These are phyloP conservation scores for Hirsutella thompsonii DNA, from an alignment of 2,329 filamentous ascomycete genomes.

Conservation along the genomic window DNA sequence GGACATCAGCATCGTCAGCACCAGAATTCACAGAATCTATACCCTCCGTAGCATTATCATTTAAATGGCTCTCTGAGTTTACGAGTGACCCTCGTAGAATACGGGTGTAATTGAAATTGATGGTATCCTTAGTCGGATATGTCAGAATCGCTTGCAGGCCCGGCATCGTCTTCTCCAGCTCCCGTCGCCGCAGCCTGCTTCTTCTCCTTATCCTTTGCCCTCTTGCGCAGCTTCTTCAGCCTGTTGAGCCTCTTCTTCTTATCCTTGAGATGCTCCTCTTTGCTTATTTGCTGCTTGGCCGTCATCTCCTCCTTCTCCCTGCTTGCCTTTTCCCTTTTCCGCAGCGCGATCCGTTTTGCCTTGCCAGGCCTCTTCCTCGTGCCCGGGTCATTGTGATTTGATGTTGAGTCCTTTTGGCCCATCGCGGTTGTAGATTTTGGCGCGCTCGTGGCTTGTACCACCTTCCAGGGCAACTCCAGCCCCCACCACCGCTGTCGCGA, in stretches of 20 bases:
- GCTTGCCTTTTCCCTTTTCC: slow-evolving; percentile 29
- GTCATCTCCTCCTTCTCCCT: slow-evolving; percentile 25
- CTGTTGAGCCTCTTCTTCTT: slow-evolving; percentile 51
- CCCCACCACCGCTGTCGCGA: slow-evolving; percentile 39
- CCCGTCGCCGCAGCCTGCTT: slow-evolving; percentile 21
- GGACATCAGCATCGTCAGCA: too few species aligned
- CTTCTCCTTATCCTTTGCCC: slow-evolving; percentile 42
- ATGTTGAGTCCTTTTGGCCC: background rate
- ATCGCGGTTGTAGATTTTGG: slow-evolving; percentile 8
- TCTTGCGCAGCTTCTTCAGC: slow-evolving; percentile 44
- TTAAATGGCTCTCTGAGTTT: too few species aligned
- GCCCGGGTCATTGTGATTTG: slow-evolving; percentile 4
- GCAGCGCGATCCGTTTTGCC: slow-evolving; percentile 40
- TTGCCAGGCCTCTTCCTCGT: slow-evolving; percentile 40
- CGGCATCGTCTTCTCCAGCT: slow-evolving; percentile 9
- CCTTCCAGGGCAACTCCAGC: slow-evolving; percentile 47
- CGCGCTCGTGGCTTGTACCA: slow-evolving; percentile 29
- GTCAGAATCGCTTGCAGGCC: slow-evolving; percentile 6
- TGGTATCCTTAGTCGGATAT: background rate
- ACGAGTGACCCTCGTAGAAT: too few species aligned
- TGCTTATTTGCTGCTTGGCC: slow-evolving; percentile 27
- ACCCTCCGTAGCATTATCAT: too few species aligned
- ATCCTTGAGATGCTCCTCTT: slow-evolving; percentile 43
- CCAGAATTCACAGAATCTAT: too few species aligned
- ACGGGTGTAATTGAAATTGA: too few species aligned